Conservation (phyloP, 1,284 basidiomycete species). For the Naganishia liquefaciens region DNA sequence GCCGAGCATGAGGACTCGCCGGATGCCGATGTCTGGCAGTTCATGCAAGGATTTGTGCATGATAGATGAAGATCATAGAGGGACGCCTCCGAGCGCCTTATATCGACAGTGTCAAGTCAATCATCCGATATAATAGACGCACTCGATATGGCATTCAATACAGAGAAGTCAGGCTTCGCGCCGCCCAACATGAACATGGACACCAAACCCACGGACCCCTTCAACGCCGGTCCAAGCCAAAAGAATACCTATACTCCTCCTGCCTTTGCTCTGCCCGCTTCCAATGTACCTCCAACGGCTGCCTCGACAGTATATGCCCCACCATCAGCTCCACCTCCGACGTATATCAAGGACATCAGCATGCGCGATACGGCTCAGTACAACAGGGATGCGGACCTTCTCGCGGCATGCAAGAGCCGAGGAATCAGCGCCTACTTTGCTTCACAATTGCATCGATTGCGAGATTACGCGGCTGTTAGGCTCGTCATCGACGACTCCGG, state of each 20-base stretch:
- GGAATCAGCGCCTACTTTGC: slow-evolving; percentile 38
- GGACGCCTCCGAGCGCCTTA: too few relatives aligned
- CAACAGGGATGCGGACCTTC: slow-evolving; percentile 34
- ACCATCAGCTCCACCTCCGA: slow-evolving; percentile 30
- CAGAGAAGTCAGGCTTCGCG: slow-evolving; percentile 16
- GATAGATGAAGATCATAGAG: neutral
- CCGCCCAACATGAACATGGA: slow-evolving; percentile 5
- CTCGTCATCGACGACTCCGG: slow-evolving; percentile 38
- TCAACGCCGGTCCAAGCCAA: neutral
- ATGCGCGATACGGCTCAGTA: slow-evolving; percentile 36
- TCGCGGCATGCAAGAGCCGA: slow-evolving; percentile 34
- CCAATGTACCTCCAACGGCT: neutral
- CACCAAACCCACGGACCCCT: slow-evolving; percentile 5
- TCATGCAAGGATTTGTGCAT: neutral
- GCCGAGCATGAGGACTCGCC: neutral
- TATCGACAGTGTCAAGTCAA: too few relatives aligned
- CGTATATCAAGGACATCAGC: slow-evolving; percentile 36
- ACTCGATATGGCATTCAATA: neutral
- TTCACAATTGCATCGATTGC: slow-evolving; percentile 34
- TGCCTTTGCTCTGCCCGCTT: neutral
- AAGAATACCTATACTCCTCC: neutral
- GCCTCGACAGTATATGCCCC: slow-evolving; percentile 7
- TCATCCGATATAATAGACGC: neutral
- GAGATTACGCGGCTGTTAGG: slow-evolving; percentile 36
- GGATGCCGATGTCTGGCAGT: neutral